phyloP scores from a whole-genome alignment of 345 rosid species.

The Jatropha curcas region DNA sequence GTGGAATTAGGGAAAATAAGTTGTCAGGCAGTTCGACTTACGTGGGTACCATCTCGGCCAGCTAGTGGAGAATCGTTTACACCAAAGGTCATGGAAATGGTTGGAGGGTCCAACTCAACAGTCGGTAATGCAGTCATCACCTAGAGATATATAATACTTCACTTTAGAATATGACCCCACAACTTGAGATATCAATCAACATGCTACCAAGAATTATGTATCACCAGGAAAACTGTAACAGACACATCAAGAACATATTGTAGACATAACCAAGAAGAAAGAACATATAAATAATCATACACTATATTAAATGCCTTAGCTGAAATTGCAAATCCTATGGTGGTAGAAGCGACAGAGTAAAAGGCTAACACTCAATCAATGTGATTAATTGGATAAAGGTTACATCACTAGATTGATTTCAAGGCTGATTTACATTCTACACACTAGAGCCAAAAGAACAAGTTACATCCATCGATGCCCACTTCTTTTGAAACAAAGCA shows the following conservation, averaged over 20 bases:
- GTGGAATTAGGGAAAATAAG: background rate
- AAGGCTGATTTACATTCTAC: background rate
- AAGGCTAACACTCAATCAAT: background rate
- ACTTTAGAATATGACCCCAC: conserved; percentile 23
- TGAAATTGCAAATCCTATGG: background rate
- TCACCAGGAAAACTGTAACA: background rate
- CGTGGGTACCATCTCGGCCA: conserved; percentile 92
- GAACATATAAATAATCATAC: background rate
- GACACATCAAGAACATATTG: background rate
- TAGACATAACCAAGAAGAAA: background rate
- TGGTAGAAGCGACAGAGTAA: background rate
- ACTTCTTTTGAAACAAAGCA: background rate
- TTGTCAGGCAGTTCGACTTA: conserved; percentile 35
- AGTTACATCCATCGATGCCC: background rate
- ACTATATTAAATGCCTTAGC: background rate
- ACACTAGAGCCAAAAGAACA: background rate
- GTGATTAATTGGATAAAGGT: background rate
- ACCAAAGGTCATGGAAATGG: conserved; percentile 98
- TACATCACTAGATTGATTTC: background rate
- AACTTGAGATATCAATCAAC: conserved; percentile 14
- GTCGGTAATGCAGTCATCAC: conserved; percentile 80
- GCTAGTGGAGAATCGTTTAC: conserved; percentile 98
- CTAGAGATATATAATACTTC: conserved; percentile 38
- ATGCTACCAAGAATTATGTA: background rate
- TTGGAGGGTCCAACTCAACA: conserved; percentile 92